Percentiles rank a stretch among this genome's conserved stretches.
Evolutionary conservation across 2,329 filamentous ascomycete species (phyloP).

Genomic region (Bipolaris cookei): DNA sequence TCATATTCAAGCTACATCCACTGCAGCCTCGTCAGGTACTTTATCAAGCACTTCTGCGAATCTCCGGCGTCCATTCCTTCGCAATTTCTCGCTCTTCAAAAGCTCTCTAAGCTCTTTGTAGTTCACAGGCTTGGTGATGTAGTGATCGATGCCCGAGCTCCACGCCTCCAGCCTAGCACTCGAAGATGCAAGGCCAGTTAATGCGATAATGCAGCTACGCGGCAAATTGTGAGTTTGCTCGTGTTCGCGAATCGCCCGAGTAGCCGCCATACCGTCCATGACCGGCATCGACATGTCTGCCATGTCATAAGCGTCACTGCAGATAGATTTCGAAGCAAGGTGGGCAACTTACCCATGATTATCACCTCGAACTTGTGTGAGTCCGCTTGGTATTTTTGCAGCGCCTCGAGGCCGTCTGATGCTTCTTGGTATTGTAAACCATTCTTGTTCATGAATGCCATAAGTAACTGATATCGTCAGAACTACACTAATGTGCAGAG

Average conservation of each 20-base stretch:
- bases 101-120: conserved; percentile 33
- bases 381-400: conserved; percentile 32
- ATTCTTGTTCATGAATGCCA: conserved; percentile 41
- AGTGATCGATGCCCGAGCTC: conserved; percentile 39
- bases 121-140: conserved; percentile 44
- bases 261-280: conserved; percentile 47
- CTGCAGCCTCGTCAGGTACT: not conserved
- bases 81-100: conserved; percentile 20
- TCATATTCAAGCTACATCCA: not conserved
- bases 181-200: conserved; percentile 40
- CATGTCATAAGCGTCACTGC: not conserved
- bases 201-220: conserved; percentile 30
- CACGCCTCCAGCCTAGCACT: conserved; percentile 37
- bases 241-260: conserved; percentile 41
- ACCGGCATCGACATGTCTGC: conserved; percentile 48
- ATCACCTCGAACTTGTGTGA: conserved; percentile 31
- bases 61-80: not conserved
- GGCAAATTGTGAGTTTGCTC: conserved; percentile 28
- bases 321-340: not conserved
- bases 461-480: conserved; percentile 36
- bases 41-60: not conserved
- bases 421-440: conserved; percentile 34
- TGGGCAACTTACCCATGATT: conserved; percentile 38
- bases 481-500: not conserved
- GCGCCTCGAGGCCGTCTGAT: conserved; percentile 43